A percentile compares a stretch with the other conserved stretches of the same genome.
Conservation (phyloP, 768 basidiomycete genomes). For the Cystobasidium onofrii region DNA sequence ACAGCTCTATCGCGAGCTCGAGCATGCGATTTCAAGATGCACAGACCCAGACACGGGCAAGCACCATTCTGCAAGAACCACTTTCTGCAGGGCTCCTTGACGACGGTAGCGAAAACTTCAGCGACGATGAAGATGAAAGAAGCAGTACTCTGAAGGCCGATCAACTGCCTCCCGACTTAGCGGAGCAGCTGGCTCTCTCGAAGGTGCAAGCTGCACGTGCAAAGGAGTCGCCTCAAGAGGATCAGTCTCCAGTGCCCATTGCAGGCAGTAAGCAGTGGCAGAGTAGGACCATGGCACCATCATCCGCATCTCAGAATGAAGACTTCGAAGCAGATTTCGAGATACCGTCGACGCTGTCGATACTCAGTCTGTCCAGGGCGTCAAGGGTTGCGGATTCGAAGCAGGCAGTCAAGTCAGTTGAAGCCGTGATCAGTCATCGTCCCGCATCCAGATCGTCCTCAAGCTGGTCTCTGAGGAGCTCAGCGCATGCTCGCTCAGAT, state of each 20-base stretch:
- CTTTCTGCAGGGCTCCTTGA: neutral
- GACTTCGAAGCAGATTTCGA: slow-evolving; percentile 8
- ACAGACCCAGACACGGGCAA: neutral
- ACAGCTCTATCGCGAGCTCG: neutral
- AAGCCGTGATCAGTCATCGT: neutral
- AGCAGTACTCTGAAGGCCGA: slow-evolving; percentile 28
- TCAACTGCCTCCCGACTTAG: slow-evolving; percentile 10
- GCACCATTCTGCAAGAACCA: neutral
- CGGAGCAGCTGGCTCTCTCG: slow-evolving; percentile 9
- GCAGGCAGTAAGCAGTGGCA: neutral
- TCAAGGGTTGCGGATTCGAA: neutral
- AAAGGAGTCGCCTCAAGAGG: neutral
- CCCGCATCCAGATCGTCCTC: neutral
- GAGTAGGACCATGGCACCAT: neutral
- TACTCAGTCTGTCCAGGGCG: neutral
- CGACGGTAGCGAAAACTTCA: neutral
- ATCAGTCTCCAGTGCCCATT: neutral
- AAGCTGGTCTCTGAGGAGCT: neutral
- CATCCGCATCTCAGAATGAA: neutral
- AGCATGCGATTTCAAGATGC: neutral
- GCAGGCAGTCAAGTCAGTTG: neutral
- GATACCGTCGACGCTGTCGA: neutral
- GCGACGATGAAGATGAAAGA: slow-evolving; percentile 17
- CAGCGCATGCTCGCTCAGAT: neutral
- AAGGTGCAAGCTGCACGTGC: slow-evolving; percentile 21